A percentile compares a stretch with the other conserved stretches of the same genome.
Evolutionary conservation across 345 rosid species (phyloP).

Genomic region (Syzygium oleosum): DNA sequence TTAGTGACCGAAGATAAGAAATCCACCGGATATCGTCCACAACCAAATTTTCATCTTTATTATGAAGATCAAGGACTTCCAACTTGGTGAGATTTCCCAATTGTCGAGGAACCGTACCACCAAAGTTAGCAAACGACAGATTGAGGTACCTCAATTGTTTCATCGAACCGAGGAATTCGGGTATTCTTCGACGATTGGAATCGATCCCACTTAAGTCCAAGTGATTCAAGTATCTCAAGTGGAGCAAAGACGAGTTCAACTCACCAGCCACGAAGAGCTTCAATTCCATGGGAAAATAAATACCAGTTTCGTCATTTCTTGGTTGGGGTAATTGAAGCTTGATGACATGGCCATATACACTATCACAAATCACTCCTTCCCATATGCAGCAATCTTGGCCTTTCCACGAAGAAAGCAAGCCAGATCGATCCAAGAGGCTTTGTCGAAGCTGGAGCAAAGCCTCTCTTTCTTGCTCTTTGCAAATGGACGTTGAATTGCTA

Average conservation of each 20-base stretch:
- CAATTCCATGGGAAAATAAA: no score
- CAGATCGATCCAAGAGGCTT: not conserved
- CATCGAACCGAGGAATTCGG: not conserved
- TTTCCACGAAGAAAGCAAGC: not conserved
- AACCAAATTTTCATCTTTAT: rapidly evolving
- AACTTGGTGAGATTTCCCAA: not conserved
- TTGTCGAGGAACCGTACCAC: not conserved
- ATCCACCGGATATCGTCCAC: not conserved
- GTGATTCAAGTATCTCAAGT: not conserved
- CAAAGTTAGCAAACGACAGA: not conserved
- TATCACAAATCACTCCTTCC: not conserved
- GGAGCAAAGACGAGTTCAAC: not conserved
- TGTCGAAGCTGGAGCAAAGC: not conserved
- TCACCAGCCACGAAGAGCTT: not conserved
- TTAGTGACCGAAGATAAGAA: not conserved
- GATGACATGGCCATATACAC: not conserved
- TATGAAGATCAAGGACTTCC: not conserved
- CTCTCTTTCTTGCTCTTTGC: not conserved
- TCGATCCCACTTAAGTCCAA: not conserved
- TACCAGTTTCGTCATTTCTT: not conserved
- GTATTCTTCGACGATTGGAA: not conserved
- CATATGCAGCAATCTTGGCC: not conserved
- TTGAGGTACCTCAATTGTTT: not conserved
- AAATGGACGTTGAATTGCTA: not conserved
- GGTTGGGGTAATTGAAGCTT: not conserved